These are phyloP conservation scores for Nicotiana tabacum DNA, from an alignment of 257 asterid genomes.

Conservation along the genomic window DNA sequence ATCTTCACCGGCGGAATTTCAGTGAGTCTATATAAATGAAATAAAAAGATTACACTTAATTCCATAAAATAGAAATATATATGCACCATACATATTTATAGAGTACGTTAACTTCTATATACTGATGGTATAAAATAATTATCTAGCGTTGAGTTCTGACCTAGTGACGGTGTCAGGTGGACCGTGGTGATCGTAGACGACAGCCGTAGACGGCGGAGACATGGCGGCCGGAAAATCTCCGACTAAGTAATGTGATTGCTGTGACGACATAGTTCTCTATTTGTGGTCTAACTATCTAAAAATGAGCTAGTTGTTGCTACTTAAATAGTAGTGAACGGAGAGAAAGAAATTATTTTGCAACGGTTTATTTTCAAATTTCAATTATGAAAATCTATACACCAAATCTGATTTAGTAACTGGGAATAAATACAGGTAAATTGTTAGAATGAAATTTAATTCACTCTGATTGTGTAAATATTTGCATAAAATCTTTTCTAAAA, in stretches of 20 bases:
- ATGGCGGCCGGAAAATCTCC: conserved; percentile 35
- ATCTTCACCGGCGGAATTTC: conserved; percentile 65
- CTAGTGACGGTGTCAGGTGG: conserved; percentile 61
- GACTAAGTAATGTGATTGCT: not conserved
- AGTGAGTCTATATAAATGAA: conserved; percentile 34
- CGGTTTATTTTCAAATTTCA: not conserved
- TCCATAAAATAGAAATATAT: not conserved
- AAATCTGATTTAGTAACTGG: not conserved
- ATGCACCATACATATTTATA: not conserved
- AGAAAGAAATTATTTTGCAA: not conserved
- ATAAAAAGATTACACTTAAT: not conserved
- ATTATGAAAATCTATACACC: not conserved
- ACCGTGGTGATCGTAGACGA: conserved; percentile 75
- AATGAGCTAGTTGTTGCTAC: not conserved
- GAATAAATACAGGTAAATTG: not conserved
- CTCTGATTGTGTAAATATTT: not conserved
- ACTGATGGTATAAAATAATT: no score
- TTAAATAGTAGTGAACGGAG: not conserved
- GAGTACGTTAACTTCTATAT: no score
- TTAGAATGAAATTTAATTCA: not conserved
- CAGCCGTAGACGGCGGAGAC: conserved; percentile 88
- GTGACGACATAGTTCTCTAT: not conserved
- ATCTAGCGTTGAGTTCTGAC: not conserved
- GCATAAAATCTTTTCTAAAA: not conserved
- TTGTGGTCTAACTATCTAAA: not conserved